A percentile compares a stretch with the other conserved stretches of the same genome.
phyloP scores from a whole-genome alignment of 164 flowering plant species.

The Vitis amurensis region DNA sequence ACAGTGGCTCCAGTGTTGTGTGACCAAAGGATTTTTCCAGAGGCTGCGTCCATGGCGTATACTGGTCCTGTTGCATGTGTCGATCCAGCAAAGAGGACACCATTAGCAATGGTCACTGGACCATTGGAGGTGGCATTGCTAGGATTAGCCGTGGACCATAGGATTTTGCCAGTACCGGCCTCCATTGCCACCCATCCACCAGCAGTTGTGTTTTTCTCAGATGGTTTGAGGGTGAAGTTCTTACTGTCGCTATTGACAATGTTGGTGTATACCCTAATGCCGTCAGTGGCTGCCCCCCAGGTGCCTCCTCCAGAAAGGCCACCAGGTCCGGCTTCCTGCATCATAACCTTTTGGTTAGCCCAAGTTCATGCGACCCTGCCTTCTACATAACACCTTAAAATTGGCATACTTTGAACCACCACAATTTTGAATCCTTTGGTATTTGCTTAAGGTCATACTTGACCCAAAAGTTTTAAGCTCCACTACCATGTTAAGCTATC shows the following conservation, averaged over 20 bases:
- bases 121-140: constrained; percentile 23
- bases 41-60: constrained; percentile 35
- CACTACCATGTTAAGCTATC: no score
- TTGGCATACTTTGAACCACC: no score
- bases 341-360: background rate
- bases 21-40: constrained; percentile 41
- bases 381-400: no score
- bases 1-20: constrained; percentile 39
- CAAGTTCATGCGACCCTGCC: no score
- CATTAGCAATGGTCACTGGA: constrained; percentile 38
- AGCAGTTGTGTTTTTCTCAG: constrained; percentile 19
- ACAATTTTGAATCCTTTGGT: no score
- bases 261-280: constrained; percentile 39
- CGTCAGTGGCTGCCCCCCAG: constrained; percentile 56
- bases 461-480: no score
- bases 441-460: no score
- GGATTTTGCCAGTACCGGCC: constrained; percentile 28
- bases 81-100: constrained; percentile 42
- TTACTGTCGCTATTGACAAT: constrained; percentile 24
- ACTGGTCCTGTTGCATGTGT: constrained; percentile 23
- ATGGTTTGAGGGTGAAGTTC: constrained; percentile 39
- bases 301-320: constrained; percentile 36
- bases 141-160: constrained; percentile 41
- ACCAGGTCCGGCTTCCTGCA: constrained; percentile 49
- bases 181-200: constrained; percentile 56